Conservation (phyloP, 352 stramenopile species). For the Phytophthora cactorum region DNA sequence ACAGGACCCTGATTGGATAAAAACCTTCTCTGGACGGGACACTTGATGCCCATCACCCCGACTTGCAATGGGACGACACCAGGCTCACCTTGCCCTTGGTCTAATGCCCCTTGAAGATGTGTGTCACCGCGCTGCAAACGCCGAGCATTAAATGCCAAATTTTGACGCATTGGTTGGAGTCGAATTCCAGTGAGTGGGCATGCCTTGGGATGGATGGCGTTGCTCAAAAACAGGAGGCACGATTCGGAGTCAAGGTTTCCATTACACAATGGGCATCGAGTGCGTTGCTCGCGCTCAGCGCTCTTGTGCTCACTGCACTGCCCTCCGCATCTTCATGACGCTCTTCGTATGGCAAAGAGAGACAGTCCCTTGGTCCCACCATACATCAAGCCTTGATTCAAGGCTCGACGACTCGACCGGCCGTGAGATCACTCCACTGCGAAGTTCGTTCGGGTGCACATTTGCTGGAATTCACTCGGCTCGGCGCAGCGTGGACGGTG, state of each 20-base stretch:
- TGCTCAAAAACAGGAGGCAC: slow-evolving; percentile 12
- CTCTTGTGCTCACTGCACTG: not conserved
- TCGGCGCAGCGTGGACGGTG: slow-evolving; percentile 16
- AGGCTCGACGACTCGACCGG: not conserved
- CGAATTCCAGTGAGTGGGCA: not conserved
- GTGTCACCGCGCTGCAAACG: slow-evolving; percentile 25
- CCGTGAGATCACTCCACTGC: not conserved
- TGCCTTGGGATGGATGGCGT: not conserved
- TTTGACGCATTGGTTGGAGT: not conserved
- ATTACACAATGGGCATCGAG: not conserved
- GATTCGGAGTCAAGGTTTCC: not conserved
- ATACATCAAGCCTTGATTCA: slow-evolving; percentile 16
- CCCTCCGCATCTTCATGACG: slow-evolving; percentile 13
- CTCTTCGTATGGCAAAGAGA: slow-evolving; percentile 35
- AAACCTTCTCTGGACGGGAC: slow-evolving; percentile 8
- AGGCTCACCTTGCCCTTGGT: not conserved
- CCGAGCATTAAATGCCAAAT: not conserved
- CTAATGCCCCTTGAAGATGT: slow-evolving; percentile 10
- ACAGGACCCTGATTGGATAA: slow-evolving; percentile 6
- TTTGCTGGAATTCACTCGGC: slow-evolving; percentile 7
- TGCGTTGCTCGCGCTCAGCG: not conserved
- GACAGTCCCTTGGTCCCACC: slow-evolving; percentile 34
- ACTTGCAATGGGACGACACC: slow-evolving; percentile 14
- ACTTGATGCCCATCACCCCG: slow-evolving; percentile 19
- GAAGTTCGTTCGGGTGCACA: slow-evolving; percentile 5